These are phyloP conservation scores for Cyphellophora attinorum DNA, from an alignment of 2,329 filamentous ascomycete species.

Conservation along the genomic window DNA sequence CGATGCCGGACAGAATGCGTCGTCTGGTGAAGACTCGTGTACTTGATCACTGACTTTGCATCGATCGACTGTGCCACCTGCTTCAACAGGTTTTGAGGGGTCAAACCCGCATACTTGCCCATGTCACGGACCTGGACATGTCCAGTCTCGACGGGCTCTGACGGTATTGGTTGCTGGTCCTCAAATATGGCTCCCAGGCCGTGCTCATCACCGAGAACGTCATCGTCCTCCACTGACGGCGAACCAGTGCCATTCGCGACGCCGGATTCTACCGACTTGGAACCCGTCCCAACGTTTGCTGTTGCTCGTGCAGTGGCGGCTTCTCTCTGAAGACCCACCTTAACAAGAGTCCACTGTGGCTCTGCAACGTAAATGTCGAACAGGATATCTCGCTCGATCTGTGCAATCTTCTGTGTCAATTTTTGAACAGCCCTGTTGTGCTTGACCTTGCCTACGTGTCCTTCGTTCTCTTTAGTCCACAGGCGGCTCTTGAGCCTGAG, in stretches of 20 bases:
- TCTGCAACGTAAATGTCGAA: conserved; percentile 62
- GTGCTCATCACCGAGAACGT: conserved; percentile 50
- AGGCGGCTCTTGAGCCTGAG: conserved; percentile 62
- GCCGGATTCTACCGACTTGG: conserved; percentile 1
- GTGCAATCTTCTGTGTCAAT: conserved; percentile 63
- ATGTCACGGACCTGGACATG: conserved; percentile 64
- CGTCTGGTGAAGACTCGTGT: conserved; percentile 60
- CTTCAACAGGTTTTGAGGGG: conserved; percentile 66
- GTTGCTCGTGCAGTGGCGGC: conserved; percentile 18
- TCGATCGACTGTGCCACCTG: conserved; percentile 79
- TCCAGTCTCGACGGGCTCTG: conserved; percentile 27
- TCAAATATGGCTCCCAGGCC: no score
- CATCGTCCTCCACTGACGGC: conserved; percentile 27
- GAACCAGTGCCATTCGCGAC: conserved; percentile 28
- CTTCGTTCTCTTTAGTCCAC: conserved; percentile 49
- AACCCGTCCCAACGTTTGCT: not conserved
- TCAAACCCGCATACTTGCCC: conserved; percentile 70
- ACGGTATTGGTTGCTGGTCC: conserved; percentile 31
- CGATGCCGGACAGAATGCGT: conserved; percentile 68
- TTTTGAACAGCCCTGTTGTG: conserved; percentile 21
- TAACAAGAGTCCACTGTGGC: conserved; percentile 53
- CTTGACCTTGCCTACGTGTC: conserved; percentile 12
- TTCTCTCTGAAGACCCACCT: conserved; percentile 46
- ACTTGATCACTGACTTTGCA: conserved; percentile 55
- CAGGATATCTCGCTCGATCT: conserved; percentile 67